Percentiles rank a stretch among this genome's conserved stretches.
Conservation (phyloP, 2,329 filamentous ascomycete species). For the Delphinella strobiligena region DNA sequence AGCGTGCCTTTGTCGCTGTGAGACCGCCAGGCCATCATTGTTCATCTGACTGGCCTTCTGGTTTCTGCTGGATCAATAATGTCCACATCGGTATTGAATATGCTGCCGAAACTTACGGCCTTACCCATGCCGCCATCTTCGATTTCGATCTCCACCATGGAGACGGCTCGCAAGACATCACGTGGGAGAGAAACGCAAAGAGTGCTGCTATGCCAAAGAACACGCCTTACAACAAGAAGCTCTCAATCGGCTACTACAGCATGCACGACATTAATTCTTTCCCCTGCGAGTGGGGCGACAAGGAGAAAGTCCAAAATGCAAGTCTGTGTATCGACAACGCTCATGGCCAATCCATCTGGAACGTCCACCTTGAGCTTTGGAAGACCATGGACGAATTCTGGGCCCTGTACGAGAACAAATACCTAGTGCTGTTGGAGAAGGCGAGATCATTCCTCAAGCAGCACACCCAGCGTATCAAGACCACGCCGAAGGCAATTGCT, state of each 20-base stretch:
- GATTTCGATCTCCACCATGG: conserved; percentile 89
- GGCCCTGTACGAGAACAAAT: conserved; percentile 71
- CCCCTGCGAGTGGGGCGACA: conserved; percentile 87
- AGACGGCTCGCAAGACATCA: conserved; percentile 88
- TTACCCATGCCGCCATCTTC: conserved; percentile 89
- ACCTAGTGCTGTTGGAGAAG: conserved; percentile 67
- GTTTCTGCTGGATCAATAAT: conserved; percentile 98
- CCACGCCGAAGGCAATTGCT: conserved; percentile 42
- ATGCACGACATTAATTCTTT: conserved; percentile 98
- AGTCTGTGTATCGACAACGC: conserved; percentile 91
- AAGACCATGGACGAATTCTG: conserved; percentile 76
- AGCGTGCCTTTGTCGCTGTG: conserved; percentile 75
- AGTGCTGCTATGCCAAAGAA: conserved; percentile 54
- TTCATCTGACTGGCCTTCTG: conserved; percentile 76
- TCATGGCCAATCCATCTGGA: conserved; percentile 91
- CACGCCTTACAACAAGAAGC: conserved; percentile 64
- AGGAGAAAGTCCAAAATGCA: conserved; percentile 85
- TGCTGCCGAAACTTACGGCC: conserved; percentile 65
- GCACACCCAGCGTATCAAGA: conserved; percentile 55
- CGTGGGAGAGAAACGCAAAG: conserved; percentile 79
- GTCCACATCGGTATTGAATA: conserved; percentile 95
- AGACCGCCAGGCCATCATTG: conserved; percentile 94
- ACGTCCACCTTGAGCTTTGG: conserved; percentile 86
- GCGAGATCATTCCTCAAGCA: conserved; percentile 61
- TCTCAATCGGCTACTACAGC: conserved; percentile 89